Conservation (phyloP, 768 basidiomycete species). For the Russula sp. region DNA sequence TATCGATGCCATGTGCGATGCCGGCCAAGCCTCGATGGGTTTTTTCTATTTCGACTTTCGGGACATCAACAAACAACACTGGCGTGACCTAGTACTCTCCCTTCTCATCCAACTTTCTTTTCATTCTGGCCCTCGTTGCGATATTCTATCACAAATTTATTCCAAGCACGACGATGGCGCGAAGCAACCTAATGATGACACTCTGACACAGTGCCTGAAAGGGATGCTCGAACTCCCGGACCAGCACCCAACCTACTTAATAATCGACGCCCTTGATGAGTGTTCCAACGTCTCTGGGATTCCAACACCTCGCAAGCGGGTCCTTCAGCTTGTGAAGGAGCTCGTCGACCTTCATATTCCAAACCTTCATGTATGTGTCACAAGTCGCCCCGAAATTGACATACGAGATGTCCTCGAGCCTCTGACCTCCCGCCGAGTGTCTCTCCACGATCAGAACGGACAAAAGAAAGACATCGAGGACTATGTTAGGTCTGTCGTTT, state of each 20-base stretch:
- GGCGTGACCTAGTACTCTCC: conserved; percentile 4
- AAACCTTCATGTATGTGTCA: not conserved
- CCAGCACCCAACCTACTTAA: not conserved
- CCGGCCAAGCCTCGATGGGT: not conserved
- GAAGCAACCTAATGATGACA: not conserved
- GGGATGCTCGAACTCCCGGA: not conserved
- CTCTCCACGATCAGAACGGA: conserved; percentile 2
- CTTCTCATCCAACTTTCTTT: conserved; percentile 13
- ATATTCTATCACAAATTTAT: conserved; percentile 4
- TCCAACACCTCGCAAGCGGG: not conserved
- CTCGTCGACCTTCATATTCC: not conserved
- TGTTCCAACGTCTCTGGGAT: not conserved
- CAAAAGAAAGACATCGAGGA: conserved; percentile 1
- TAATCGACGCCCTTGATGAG: conserved; percentile 6
- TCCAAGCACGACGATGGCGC: not conserved
- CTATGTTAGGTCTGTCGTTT: not conserved
- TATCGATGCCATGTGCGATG: not conserved
- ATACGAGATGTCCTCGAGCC: not conserved
- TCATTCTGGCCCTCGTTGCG: too few species aligned
- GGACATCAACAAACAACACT: not conserved
- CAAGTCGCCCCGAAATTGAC: conserved; percentile 9
- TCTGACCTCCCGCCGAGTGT: not conserved
- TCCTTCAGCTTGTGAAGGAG: not conserved
- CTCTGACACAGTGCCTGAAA: not conserved
- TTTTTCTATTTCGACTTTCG: conserved; percentile 12